phyloP scores from a whole-genome alignment of 768 basidiomycete genomes.

The Mycena amicta region DNA sequence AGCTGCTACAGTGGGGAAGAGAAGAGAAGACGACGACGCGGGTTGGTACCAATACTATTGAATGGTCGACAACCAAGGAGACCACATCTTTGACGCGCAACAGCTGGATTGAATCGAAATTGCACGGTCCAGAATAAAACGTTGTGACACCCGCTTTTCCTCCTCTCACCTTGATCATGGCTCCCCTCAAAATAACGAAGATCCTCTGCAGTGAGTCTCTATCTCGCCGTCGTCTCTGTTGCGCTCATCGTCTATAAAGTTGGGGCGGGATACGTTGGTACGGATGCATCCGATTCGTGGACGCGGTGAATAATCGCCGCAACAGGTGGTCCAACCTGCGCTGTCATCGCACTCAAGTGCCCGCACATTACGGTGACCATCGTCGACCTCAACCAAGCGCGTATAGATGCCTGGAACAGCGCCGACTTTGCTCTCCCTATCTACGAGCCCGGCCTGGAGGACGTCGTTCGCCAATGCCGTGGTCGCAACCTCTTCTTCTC shows the following conservation, averaged over 20 bases:
- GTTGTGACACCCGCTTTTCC: not conserved
- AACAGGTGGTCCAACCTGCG: slow-evolving; percentile 90
- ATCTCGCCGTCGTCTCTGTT: not conserved
- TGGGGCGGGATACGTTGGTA: slow-evolving; percentile 93
- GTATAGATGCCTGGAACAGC: slow-evolving; percentile 97
- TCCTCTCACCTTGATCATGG: slow-evolving; percentile 18
- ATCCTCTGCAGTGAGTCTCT: slow-evolving; percentile 72
- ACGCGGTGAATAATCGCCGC: slow-evolving; percentile 3
- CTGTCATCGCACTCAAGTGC: slow-evolving; percentile 92
- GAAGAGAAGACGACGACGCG: too few relatives aligned
- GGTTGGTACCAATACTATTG: too few relatives aligned
- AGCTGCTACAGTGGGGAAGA: too few relatives aligned
- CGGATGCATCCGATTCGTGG: slow-evolving; percentile 27
- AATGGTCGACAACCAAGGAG: too few relatives aligned
- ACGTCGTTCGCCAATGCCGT: slow-evolving; percentile 83
- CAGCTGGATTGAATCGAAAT: not conserved
- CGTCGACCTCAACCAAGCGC: slow-evolving; percentile 93
- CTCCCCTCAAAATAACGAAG: slow-evolving; percentile 50
- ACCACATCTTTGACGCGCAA: too few relatives aligned
- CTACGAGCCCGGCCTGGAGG: slow-evolving; percentile 95
- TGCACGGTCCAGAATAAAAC: not conserved
- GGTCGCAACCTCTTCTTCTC: slow-evolving; percentile 98
- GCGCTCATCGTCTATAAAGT: slow-evolving; percentile 47
- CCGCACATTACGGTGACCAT: slow-evolving; percentile 95
- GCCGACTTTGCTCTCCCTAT: slow-evolving; percentile 85